Evolutionary conservation across 495 filamentous ascomycete genomes (phyloP), one percentile per base, ranked within the genome.

Genomic region (Coniosporium apollinis): DNA sequence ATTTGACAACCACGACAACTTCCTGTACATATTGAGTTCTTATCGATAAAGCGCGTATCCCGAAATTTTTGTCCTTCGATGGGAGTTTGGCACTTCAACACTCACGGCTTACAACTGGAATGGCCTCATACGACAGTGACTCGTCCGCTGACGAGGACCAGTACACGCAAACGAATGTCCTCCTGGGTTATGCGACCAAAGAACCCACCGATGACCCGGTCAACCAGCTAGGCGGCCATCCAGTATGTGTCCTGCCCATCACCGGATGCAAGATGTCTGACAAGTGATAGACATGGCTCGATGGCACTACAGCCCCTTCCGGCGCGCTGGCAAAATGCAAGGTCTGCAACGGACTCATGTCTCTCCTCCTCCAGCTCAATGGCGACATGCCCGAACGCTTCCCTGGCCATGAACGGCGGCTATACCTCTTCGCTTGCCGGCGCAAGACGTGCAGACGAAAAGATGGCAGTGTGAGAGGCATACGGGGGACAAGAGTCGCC

Each of bases 81-180:
- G n/a, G n/a, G n/a, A n/a, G n/a, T n/a, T n/a, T n/a, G n/a, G n/a
- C n/a, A n/a, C n/a, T n/a, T n/a, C n/a, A n/a, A n/a, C n/a, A n/a
- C n/a, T n/a, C n/a, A n/a, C n/a, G n/a, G n/a, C n/a, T n/a, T n/a
- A n/a, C n/a, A n/a, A n/a, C n/a, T n/a, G n/a, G n/a, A n/a, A 94
- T 94, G 87, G 72, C 76, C 33, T 61, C 70, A 13, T 82, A 91
- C 51, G 81, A 89, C 45, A 87, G 79, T 50, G 87, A 94, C 49
- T 82, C 81, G 20, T 82, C 79, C 3, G 68, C 58, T 5, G 82
- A 81, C 29, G 70, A 75, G 19, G 68, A 70, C 22, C 64, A 76
- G 41, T 83, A 76, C 49, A 82, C 75, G 7, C 82, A 86, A 50
- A 99, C 89, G 13, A 79, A 75, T 44, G 83, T 94, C 4, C 71